Conservation (phyloP, 2,329 filamentous ascomycete species). For the Drechslerella dactyloides region DNA sequence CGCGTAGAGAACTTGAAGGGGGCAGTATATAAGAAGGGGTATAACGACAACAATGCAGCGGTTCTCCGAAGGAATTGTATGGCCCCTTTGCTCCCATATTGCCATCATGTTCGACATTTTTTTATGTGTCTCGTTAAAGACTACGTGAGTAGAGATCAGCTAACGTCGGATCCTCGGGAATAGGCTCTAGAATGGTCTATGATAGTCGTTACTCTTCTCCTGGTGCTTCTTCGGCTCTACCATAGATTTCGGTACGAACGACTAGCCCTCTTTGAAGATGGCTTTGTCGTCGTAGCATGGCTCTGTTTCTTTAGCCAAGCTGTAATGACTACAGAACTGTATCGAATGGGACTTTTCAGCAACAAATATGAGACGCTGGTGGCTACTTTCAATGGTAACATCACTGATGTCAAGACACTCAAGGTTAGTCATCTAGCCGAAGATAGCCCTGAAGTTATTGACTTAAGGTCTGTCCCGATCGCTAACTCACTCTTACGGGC, state of each 20-base stretch:
- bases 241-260: conserved; percentile 14
- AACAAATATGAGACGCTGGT: conserved; percentile 7
- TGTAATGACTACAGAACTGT: conserved; percentile 20
- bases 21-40: neutral
- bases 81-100: neutral
- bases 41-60: neutral
- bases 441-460: too few species aligned
- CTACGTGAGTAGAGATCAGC: neutral
- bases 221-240: conserved; percentile 37
- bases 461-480: too few species aligned
- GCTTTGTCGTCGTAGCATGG: conserved; percentile 38
- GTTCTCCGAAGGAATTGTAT: neutral
- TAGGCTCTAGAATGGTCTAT: conserved; percentile 49
- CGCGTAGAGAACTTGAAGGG: neutral
- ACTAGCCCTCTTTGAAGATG: conserved; percentile 39
- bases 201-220: conserved; percentile 21
- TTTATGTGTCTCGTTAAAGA: neutral
- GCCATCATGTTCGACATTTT: neutral
- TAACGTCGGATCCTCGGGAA: conserved; percentile 6
- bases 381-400: conserved; percentile 11
- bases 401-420: neutral
- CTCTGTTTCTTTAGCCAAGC: conserved; percentile 33
- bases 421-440: conserved; percentile 27
- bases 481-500: too few species aligned
- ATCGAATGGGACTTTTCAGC: conserved; percentile 28